Base-by-base conservation (phyloP, 345 rosid genomes). In the Brassica cretica region DNA sequence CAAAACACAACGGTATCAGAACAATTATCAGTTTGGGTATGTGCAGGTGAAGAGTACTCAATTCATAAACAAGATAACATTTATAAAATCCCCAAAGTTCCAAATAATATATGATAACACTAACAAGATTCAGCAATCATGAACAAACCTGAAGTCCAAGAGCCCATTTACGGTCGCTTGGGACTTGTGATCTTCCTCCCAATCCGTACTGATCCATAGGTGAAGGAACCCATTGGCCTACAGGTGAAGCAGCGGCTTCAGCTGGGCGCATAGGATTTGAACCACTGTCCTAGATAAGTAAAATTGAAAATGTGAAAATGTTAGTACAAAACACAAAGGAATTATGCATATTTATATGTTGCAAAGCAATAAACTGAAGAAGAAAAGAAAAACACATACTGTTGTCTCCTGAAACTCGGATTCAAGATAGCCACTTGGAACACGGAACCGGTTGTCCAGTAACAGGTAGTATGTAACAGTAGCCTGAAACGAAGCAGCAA, bases 381-480 rank as follows among this genome's bases (percentile, higher is more conserved):
- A 37, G 69, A 16, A 76, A 32, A 55, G 55, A 61, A 21, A 77
- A 77, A 56, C 73, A 71, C 86, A 3, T 72, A 95, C 99, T 90
- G 82, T 81, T 51, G 87, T 80, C 81, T 85, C 92, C 80, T 90
- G 89, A 81, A 88, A 87, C 86, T 91, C 92, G 65, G 94, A 90
- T 84, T 88, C 91, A 58, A 87, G 91, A 84, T 89, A 85, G 68
- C 90, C 91, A 81, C 90, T 90, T 76, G 91, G 88, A 76, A 87
- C 91, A 41, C 91, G 89, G 76, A 85, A 88, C 30, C 92, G 84
- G 56, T 91, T 93, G 85, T 93, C 97, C 84, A 93, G 71, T 68
- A 90, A 82, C 78, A 95, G 70, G 85, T 93, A 93, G 82, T 95
- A 95, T 8, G 99, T 88, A 66, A 95, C 96, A 78, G 98, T 95